phyloP scores from a whole-genome alignment of 1,139 yeast species.

The Geotrichum restrictum region DNA sequence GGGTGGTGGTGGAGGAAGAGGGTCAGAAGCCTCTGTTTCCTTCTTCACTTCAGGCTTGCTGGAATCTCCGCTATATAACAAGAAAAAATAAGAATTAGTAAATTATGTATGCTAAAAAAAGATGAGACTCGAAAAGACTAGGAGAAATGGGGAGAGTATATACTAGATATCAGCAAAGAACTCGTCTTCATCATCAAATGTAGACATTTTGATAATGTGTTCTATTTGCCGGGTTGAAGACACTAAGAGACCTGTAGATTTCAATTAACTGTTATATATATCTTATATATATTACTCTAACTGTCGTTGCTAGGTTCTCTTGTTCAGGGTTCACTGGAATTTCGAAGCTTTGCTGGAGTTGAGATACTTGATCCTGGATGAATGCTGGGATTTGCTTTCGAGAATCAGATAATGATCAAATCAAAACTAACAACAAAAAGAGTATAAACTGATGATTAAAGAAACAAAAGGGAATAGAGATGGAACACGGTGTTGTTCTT shows the following conservation, averaged over 20 bases:
- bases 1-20: constrained; percentile 15
- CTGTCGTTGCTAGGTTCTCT: constrained; percentile 7
- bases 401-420: no score
- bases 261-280: constrained; percentile 20
- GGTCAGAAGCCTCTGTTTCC: constrained; percentile 23
- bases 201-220: constrained; percentile 45
- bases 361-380: no score
- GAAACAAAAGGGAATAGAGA: neutral
- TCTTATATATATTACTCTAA: constrained; percentile 17
- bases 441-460: neutral
- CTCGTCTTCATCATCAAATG: constrained; percentile 80
- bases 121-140: constrained; percentile 5
- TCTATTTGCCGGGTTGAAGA: constrained; percentile 11
- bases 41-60: constrained; percentile 22
- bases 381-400: no score
- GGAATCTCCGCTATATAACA: constrained; percentile 18
- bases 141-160: constrained; percentile 21
- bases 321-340: neutral
- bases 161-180: constrained; percentile 71
- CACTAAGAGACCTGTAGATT: constrained; percentile 14
- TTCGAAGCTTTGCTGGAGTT: neutral
- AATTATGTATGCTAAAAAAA: constrained; percentile 13
- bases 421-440: neutral
- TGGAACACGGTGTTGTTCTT: no score
- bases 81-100: constrained; percentile 14